Conservation (phyloP, 176 grass and related monocot genomes). For the Poa annua region DNA sequence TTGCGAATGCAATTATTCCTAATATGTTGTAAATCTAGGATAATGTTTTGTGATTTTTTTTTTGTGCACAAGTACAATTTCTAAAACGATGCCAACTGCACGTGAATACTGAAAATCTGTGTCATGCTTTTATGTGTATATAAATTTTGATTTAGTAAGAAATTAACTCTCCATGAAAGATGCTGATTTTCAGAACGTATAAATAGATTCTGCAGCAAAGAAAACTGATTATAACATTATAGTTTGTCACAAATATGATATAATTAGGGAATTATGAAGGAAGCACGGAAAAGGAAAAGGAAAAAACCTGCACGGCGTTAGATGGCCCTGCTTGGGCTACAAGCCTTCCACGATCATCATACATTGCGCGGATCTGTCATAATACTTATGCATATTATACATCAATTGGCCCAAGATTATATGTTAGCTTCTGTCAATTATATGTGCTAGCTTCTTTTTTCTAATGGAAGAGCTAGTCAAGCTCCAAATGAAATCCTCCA, state of each 20-base stretch:
- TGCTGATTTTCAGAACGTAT: constrained; percentile 17
- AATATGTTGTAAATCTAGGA: background rate
- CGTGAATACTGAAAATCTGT: constrained; percentile 3
- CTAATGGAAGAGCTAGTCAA: constrained; percentile 15
- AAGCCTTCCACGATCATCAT: constrained; percentile 77
- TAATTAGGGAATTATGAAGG: constrained; percentile 21
- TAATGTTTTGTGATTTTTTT: background rate
- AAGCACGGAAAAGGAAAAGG: background rate
- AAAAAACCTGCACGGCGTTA: constrained; percentile 79
- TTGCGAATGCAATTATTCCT: background rate
- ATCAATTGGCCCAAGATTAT: constrained; percentile 39
- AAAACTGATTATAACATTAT: background rate
- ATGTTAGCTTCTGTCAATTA: constrained; percentile 30
- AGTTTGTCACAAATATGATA: constrained; percentile 1
- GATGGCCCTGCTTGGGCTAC: constrained; percentile 91
- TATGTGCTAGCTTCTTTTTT: constrained; percentile 19
- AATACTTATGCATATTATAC: constrained; percentile 36
- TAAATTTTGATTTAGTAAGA: background rate
- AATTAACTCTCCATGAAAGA: constrained; percentile 30
- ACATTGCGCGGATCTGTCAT: constrained; percentile 94
- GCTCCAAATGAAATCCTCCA: constrained; percentile 29
- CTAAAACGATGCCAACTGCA: background rate
- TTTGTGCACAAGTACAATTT: background rate
- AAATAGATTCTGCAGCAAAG: constrained; percentile 30
- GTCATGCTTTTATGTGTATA: background rate